These are phyloP conservation scores for Penicillium vulpinum DNA, from an alignment of 2,329 filamentous ascomycete species.

Conservation along the genomic window DNA sequence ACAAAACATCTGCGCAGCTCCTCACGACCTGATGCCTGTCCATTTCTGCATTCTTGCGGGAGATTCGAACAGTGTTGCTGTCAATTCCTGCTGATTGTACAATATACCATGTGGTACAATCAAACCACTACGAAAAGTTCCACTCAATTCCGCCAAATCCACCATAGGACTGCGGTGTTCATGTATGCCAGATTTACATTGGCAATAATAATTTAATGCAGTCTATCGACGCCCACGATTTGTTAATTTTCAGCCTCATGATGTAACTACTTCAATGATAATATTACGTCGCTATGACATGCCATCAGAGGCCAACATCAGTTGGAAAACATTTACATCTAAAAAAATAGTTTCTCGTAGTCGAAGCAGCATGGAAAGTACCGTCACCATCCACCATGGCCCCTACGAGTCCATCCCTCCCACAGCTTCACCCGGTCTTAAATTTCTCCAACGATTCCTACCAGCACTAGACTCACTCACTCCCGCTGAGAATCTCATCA, in stretches of 20 bases:
- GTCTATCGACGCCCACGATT: not conserved
- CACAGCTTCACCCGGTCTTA: constrained; percentile 18
- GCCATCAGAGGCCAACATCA: not conserved
- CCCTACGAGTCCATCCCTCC: constrained; percentile 19
- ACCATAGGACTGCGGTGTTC: not conserved
- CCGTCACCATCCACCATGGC: constrained; percentile 20
- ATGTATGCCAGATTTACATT: not conserved
- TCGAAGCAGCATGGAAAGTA: constrained; percentile 6
- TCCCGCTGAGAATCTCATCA: constrained; percentile 3
- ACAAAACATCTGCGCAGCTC: not conserved
- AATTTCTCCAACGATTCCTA: constrained; percentile 23
- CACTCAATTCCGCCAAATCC: not conserved
- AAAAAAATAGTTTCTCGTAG: not conserved
- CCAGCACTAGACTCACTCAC: constrained; percentile 20
- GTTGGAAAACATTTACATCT: not conserved
- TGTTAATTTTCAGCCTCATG: constrained; percentile 1
- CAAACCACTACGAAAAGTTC: not conserved
- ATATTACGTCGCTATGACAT: constrained; percentile 4
- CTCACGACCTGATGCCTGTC: not conserved
- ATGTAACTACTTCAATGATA: constrained; percentile 5
- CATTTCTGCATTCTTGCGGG: not conserved
- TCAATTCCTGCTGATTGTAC: not conserved
- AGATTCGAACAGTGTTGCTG: not conserved
- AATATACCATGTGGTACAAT: not conserved
- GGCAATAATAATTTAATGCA: not conserved